Conservation (phyloP, 1,284 basidiomycete species). For the Farysia itapuensis region DNA sequence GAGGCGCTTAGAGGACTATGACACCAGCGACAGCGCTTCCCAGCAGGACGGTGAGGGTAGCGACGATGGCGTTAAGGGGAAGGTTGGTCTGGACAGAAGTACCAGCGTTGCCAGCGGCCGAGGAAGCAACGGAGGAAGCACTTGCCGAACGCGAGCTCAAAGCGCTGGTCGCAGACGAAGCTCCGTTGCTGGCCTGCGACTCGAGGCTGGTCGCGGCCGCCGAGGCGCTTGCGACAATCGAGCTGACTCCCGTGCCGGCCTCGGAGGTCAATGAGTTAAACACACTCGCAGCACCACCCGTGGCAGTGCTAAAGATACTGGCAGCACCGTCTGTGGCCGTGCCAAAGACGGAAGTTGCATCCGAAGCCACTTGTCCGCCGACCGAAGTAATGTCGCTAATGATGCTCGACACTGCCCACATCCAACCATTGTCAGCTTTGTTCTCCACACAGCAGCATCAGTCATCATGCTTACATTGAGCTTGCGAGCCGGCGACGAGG, state of each 20-base stretch:
- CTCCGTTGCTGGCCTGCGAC: slow-evolving; percentile 2
- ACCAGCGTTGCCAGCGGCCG: not conserved
- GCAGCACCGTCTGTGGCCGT: slow-evolving; percentile 6
- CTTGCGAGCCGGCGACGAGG: slow-evolving; percentile 13
- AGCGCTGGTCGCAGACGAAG: slow-evolving; percentile 1
- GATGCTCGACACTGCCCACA: not conserved
- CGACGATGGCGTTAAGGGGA: not conserved
- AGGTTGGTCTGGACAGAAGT: not conserved
- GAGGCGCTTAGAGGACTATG: not conserved
- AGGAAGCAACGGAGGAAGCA: not conserved
- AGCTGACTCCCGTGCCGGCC: slow-evolving; percentile 1
- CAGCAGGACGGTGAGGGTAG: not conserved
- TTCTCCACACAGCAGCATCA: not conserved
- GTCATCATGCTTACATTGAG: slow-evolving; percentile 13
- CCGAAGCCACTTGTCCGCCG: not conserved
- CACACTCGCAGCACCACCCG: not conserved
- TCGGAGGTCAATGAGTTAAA: slow-evolving; percentile 1
- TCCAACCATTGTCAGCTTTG: too few species aligned
- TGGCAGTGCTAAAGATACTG: slow-evolving; percentile 1
- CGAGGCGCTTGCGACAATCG: not conserved
- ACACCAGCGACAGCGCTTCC: slow-evolving; percentile 1
- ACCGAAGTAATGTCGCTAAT: slow-evolving; percentile 2
- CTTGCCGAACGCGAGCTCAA: not conserved
- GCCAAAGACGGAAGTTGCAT: slow-evolving; percentile 1
- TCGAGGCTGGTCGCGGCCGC: not conserved